A percentile compares a stretch with the other conserved stretches of the same genome.
Conservation (phyloP, 2,329 filamentous ascomycete species). For the Bertia moriformis region DNA sequence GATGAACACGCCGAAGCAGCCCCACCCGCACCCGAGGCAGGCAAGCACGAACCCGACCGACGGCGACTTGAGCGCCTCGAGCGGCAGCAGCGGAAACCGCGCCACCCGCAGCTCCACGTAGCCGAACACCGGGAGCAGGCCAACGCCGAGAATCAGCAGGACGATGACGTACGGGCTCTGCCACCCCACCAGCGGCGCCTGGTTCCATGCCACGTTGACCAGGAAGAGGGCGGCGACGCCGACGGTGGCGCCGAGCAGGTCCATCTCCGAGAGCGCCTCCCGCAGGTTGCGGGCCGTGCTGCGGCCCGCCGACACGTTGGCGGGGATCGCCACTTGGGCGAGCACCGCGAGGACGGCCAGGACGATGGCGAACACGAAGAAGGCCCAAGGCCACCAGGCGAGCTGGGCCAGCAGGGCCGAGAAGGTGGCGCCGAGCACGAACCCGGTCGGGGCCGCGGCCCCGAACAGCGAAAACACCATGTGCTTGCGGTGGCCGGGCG, state of each 20-base stretch:
- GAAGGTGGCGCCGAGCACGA: slow-evolving; percentile 23
- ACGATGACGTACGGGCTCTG: slow-evolving; percentile 27
- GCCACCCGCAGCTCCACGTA: slow-evolving; percentile 23
- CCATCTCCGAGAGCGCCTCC: slow-evolving; percentile 12
- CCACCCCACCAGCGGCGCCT: slow-evolving; percentile 32
- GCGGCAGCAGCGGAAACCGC: not conserved
- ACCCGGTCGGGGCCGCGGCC: slow-evolving; percentile 27
- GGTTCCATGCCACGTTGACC: slow-evolving; percentile 41
- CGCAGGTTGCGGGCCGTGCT: slow-evolving; percentile 10
- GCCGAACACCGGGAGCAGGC: slow-evolving; percentile 28
- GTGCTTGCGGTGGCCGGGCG: slow-evolving; percentile 25
- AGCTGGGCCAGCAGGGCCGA: slow-evolving; percentile 19
- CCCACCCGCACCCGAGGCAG: not conserved
- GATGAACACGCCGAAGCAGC: not conserved
- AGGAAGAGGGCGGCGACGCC: slow-evolving; percentile 33
- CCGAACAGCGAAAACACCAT: slow-evolving; percentile 32
- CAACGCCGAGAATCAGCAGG: slow-evolving; percentile 27
- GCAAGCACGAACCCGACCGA: not conserved
- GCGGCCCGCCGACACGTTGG: slow-evolving; percentile 9
- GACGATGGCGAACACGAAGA: slow-evolving; percentile 26
- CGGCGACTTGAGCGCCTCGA: not conserved
- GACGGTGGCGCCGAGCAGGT: slow-evolving; percentile 25
- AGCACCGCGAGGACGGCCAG: slow-evolving; percentile 17
- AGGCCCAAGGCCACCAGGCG: slow-evolving; percentile 35
- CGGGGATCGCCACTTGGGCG: slow-evolving; percentile 21